Base-by-base conservation (phyloP, 495 filamentous ascomycete species). In the Annulohypoxylon bovei region DNA sequence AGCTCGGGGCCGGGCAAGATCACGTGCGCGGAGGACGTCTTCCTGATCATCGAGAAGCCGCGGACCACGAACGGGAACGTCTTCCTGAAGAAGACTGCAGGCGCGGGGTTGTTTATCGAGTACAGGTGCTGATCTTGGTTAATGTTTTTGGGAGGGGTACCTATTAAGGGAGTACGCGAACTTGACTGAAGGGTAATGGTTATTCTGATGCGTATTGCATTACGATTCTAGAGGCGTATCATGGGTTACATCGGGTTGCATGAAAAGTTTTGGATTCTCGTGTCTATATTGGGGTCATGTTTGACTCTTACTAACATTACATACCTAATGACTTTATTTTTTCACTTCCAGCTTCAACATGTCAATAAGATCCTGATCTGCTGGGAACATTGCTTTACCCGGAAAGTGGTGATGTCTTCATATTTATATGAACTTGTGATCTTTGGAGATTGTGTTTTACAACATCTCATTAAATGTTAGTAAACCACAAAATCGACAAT, bases 101-200 rank as follows among this genome's bases (percentile, higher is more conserved):
- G 47, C 2, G 54, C 67, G 4, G 67, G 67, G 9, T 0, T 69
- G 9, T 69, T 63, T 30, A 35, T 69, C 39, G 42, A 69, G 5
- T 69, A 59, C 20, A 53, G 3, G 25, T 64, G 65, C 25, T 55
- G 23, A 39, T 33, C 47, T 16, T 16, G 22, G 12, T 30, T 54
- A n/a, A 11, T 35, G 11, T 23, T 12, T 37, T 32, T 3, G 20
- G 28, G 53, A 25, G 28, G 40, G n/a, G 11, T 16, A 32, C 11
- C 0, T 14, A 42, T 20, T 20, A 12, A 11, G 49, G 16, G 7
- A 20, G 5, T 4, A 53, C 6, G 6, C 8, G 28, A 52, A 16
- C 27, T 52, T 52, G 6, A 28, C 20, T 30, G 25, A 25, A 16
- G 16, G 49, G 9, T 33, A 33, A 53, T 9, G 49, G 6, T 53